Base-by-base conservation (phyloP, 176 grass and related monocot genomes). In the Ananas comosus region DNA sequence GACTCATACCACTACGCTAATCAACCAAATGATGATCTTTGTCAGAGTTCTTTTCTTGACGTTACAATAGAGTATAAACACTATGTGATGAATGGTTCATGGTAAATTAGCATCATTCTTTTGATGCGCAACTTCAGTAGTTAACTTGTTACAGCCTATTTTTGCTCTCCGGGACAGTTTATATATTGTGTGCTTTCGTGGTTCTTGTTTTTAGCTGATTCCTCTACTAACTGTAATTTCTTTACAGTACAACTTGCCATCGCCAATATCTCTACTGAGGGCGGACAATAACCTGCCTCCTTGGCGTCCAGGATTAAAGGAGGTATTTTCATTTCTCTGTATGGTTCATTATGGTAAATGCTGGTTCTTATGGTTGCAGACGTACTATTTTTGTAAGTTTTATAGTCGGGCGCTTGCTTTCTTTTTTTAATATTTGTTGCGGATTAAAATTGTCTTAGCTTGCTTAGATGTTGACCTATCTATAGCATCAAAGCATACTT, bases 221-320 rank as follows among this genome's bases (percentile, higher is more conserved):
- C 19, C 54, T 19, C 54, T 12, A 82, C 47, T 64, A 63, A 14
- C 33, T 72, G 13, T 76, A 75, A 80, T 28, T 64, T 83, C 52
- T 89, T 69, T 77, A 50, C 84, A 97, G 93, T 97, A 97, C 72
- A 97, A 97, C 23, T 76, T 97, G 58, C 89, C 89, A 77, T 82
- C 83, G 65, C 93, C 93, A 13, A 51, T 92, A 25, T 80, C 83
- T 82, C 57, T 92, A 53, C 74, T 97, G 69, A 83, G 93, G 80
- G 89, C 89, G 21, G 93, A 97, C 77, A 97, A 97, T 78, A 97
- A 97, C 6, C 24, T 90, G 51, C 93, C 93, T 58, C 93, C 93
- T 70, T 97, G 93, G 93, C 89, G 84, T 63, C 76, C 79, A 52
- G 79, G 86, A 78, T 24, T 92, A 77, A 90, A 80, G 72, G 93